Conservation (phyloP, 495 filamentous ascomycete species). For the Baudoinia panamericana region DNA sequence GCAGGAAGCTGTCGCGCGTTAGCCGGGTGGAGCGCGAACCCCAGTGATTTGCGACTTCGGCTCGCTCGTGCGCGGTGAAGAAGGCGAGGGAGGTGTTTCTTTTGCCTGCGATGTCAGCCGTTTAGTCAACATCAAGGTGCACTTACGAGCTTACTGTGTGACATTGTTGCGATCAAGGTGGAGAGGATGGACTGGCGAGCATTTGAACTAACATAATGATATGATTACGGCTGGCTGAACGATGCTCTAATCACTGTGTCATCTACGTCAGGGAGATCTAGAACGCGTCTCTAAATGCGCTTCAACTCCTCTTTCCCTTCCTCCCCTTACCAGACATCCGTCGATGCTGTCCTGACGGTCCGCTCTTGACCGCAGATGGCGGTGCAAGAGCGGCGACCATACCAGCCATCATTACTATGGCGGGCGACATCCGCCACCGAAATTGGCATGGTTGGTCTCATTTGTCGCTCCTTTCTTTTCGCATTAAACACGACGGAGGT, state of each 20-base stretch:
- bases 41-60: conserved; percentile 66
- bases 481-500: conserved; percentile 38
- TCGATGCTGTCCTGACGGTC: too few species aligned
- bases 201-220: neutral
- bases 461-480: conserved; percentile 28
- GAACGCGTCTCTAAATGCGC: too few species aligned
- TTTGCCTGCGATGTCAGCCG: conserved; percentile 49
- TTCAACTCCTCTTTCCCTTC: too few species aligned
- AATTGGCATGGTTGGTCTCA: conserved; percentile 25
- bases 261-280: too few species aligned
- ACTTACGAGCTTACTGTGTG: conserved; percentile 15
- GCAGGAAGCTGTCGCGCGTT: conserved; percentile 80
- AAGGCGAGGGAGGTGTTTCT: conserved; percentile 92
- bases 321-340: too few species aligned
- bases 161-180: conserved; percentile 8
- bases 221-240: neutral
- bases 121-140: too few species aligned
- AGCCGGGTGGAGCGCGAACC: conserved; percentile 73
- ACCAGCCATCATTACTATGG: conserved; percentile 17
- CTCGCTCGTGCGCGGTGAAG: conserved; percentile 88
- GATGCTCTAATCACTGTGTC: too few species aligned
- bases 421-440: conserved; percentile 22
- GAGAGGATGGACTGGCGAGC: neutral
- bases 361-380: conserved; percentile 14
- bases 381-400: conserved; percentile 14